These are phyloP conservation scores for Mangifera indica DNA, from an alignment of 345 rosid genomes.

Conservation along the genomic window DNA sequence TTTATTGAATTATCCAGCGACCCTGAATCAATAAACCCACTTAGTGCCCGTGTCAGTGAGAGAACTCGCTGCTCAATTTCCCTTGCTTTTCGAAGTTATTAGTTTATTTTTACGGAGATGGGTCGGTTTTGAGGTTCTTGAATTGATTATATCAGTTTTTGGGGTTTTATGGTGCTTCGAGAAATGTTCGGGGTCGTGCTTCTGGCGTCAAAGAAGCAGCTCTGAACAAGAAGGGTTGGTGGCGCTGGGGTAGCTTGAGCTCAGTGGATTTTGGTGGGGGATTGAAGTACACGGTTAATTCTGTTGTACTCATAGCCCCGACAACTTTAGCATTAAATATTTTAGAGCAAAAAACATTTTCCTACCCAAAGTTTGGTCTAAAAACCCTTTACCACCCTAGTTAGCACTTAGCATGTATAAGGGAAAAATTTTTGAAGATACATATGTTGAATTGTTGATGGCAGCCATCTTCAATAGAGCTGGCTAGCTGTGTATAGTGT, in stretches of 20 bases:
- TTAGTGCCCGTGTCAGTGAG: constrained; percentile 31
- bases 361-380: no score
- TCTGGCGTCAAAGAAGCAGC: constrained; percentile 28
- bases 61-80: constrained; percentile 18
- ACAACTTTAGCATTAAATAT: no score
- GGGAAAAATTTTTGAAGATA: no score
- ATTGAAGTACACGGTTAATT: constrained; percentile 3
- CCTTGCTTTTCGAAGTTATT: not conserved
- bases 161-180: constrained; percentile 24
- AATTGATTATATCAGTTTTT: constrained; percentile 16
- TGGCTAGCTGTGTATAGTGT: no score
- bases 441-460: no score
- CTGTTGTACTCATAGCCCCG: no score
- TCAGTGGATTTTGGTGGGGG: constrained; percentile 33
- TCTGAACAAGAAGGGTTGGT: constrained; percentile 17
- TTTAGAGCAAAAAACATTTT: no score
- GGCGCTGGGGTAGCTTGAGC: constrained; percentile 23
- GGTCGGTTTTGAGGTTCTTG: constrained; percentile 24
- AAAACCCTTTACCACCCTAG: no score
- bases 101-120: not conserved
- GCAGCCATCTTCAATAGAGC: no score
- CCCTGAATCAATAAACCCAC: constrained; percentile 33
- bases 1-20: constrained; percentile 50
- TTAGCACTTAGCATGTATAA: no score
- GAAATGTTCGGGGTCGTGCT: constrained; percentile 25